These are phyloP conservation scores for Phialophora verrucosa DNA, from an alignment of 2,329 filamentous ascomycete species.

Conservation along the genomic window DNA sequence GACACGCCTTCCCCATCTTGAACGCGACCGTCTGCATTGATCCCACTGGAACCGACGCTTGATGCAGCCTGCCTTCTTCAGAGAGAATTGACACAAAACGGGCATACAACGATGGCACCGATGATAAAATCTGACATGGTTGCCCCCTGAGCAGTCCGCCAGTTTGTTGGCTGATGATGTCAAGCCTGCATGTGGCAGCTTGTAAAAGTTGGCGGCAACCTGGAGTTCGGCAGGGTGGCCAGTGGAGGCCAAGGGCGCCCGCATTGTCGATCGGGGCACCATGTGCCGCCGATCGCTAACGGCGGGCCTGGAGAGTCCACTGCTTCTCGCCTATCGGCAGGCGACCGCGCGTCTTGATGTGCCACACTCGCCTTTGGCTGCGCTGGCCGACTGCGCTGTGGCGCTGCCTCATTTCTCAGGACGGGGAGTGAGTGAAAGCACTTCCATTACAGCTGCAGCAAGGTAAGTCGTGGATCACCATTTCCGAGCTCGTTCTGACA, in stretches of 20 bases:
- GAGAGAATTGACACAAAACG: background rate
- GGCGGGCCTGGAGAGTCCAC: background rate
- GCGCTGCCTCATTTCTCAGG: no score
- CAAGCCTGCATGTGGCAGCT: background rate
- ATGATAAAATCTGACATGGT: background rate
- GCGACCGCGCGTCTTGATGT: background rate
- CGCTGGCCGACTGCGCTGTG: background rate
- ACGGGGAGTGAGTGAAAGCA: background rate
- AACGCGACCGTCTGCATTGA: background rate
- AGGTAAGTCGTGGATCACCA: background rate
- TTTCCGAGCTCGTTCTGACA: background rate
- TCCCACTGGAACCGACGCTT: background rate
- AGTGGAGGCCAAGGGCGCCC: background rate
- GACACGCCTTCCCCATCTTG: background rate
- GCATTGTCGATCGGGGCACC: background rate
- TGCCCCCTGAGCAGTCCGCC: background rate
- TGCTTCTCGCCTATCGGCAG: background rate
- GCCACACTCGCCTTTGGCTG: background rate
- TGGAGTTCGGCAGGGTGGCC: background rate
- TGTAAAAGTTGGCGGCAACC: conserved; percentile 4
- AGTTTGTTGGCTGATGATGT: background rate
- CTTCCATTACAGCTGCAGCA: no score
- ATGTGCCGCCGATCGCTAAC: background rate
- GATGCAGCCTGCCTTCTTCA: background rate
- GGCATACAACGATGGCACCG: background rate